Evolutionary conservation across 2,329 filamentous ascomycete species (phyloP), one percentile per base, ranked within the genome.

Genomic region (Trichoderma koningii): DNA sequence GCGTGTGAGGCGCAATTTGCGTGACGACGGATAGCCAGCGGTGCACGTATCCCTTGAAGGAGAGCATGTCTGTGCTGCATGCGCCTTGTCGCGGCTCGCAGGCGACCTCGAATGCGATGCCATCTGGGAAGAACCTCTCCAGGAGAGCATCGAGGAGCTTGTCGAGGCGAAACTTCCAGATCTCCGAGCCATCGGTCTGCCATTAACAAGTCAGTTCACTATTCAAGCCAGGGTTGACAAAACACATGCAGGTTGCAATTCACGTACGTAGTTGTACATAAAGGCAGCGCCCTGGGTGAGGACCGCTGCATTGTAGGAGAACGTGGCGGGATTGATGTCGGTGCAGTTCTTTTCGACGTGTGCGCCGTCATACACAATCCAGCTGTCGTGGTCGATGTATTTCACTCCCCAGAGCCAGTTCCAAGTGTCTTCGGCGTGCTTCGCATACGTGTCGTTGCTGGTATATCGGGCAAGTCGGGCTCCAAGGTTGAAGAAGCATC

Each of bases 391-490:
- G 65, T 89, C 85, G 55, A 93, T 83, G 66, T 89, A 83, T 2
- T 82, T 78, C 6, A 87, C 77, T 10, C 71, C 71, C 63, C 75
- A 76, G 3, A 86, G 80, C 85, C 89, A 89, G 55, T 90, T 79
- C 78, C 83, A 92, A 0, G 83, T 81, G 70, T 83, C 84, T 30
- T 81, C 80, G 0, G 89, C 89, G 76, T 84, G 85, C 5, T 86
- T 79, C 2, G 82, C 82, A 70, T 92, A 92, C 0, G 87, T 89
- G 0, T 79, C 71, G 70, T 92, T 90, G 21, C 78, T 79, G 0
- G 89, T 91, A 73, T 91, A 93, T 21, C 87, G 82, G 0, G 89
- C 90, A 15, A 94, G 83, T 7, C 91, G 87, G 17, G 91, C 84
- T 9, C 83, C 85, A 9, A 89, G 76, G 69, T 89, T 87, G 77